A percentile compares a stretch with the other conserved stretches of the same genome.
These are phyloP conservation scores for Colletotrichum shisoi DNA, from an alignment of 2,329 filamentous ascomycete genomes.

Conservation along the genomic window DNA sequence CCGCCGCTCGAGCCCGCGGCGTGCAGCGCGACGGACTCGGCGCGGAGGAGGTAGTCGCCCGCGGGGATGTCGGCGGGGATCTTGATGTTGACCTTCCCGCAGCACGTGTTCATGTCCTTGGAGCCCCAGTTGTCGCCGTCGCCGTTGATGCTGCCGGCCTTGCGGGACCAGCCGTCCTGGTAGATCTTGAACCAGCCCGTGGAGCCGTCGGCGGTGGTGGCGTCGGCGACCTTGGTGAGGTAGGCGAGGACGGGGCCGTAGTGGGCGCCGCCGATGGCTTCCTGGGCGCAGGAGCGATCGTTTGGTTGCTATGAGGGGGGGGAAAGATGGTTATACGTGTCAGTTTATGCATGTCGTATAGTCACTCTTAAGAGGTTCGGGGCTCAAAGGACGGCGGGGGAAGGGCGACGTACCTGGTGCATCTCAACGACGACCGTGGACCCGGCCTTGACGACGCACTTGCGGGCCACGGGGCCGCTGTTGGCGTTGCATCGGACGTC, in stretches of 20 bases:
- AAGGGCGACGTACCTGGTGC: conserved; percentile 50
- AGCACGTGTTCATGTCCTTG: conserved; percentile 38
- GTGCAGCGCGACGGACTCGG: conserved; percentile 64
- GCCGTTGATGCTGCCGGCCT: conserved; percentile 48
- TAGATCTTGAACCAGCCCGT: conserved; percentile 62
- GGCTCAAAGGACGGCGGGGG: no score
- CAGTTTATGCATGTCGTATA: no score
- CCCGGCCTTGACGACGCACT: conserved; percentile 56
- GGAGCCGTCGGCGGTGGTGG: conserved; percentile 54
- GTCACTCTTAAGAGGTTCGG: no score
- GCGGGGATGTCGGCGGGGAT: conserved; percentile 57
- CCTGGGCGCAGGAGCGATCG: conserved; percentile 54
- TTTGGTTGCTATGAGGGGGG: conserved; percentile 46
- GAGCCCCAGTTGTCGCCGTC: conserved; percentile 36
- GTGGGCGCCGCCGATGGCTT: conserved; percentile 62
- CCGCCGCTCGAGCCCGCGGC: conserved; percentile 48
- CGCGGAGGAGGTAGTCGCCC: conserved; percentile 63
- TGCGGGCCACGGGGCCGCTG: conserved; percentile 49
- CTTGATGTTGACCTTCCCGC: conserved; percentile 31
- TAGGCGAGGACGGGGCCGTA: conserved; percentile 61
- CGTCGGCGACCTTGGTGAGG: conserved; percentile 58
- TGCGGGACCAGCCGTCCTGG: conserved; percentile 49
- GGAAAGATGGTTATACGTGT: neutral
- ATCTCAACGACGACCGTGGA: conserved; percentile 55
- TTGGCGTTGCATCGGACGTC: conserved; percentile 56